Evolutionary conservation across 2,329 filamentous ascomycete species (phyloP).

Genomic region (Stromatinia cepivora): DNA sequence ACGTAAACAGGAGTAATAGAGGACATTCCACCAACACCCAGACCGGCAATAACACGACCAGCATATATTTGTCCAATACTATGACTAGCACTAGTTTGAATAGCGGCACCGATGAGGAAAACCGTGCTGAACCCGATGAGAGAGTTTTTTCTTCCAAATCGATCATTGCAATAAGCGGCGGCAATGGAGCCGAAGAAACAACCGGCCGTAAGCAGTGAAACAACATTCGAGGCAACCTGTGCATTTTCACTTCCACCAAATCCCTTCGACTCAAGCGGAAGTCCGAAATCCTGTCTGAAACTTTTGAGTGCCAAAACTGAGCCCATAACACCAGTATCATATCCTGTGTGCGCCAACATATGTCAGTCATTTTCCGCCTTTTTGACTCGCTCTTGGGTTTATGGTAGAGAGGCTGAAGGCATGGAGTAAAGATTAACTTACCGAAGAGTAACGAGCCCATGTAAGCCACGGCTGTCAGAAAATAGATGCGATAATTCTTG

Average conservation of each 20-base stretch:
- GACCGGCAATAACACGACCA: constrained; percentile 32
- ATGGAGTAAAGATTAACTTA: constrained; percentile 10
- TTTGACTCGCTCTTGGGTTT: background rate
- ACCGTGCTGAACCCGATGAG: constrained; percentile 48
- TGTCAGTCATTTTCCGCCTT: constrained; percentile 19
- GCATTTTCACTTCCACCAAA: constrained; percentile 29
- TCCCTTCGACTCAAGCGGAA: constrained; percentile 28
- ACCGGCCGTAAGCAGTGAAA: constrained; percentile 53
- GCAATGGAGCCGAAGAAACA: constrained; percentile 53
- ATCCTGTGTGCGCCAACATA: constrained; percentile 26
- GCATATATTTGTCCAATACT: constrained; percentile 31
- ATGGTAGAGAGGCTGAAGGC: background rate
- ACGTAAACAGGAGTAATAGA: constrained; percentile 50
- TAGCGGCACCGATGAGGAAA: constrained; percentile 38
- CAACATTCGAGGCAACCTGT: constrained; percentile 43
- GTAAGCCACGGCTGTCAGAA: constrained; percentile 35
- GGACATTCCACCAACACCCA: constrained; percentile 50
- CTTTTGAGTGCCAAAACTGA: constrained; percentile 32
- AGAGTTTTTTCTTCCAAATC: constrained; percentile 49
- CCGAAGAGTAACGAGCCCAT: constrained; percentile 37
- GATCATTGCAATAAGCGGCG: constrained; percentile 50
- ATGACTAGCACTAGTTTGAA: constrained; percentile 28
- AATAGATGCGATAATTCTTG: constrained; percentile 33
- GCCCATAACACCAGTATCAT: constrained; percentile 37
- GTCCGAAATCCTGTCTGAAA: constrained; percentile 35